Evolutionary conservation across 495 filamentous ascomycete genomes (phyloP).

Genomic region (Podospora appendiculata): DNA sequence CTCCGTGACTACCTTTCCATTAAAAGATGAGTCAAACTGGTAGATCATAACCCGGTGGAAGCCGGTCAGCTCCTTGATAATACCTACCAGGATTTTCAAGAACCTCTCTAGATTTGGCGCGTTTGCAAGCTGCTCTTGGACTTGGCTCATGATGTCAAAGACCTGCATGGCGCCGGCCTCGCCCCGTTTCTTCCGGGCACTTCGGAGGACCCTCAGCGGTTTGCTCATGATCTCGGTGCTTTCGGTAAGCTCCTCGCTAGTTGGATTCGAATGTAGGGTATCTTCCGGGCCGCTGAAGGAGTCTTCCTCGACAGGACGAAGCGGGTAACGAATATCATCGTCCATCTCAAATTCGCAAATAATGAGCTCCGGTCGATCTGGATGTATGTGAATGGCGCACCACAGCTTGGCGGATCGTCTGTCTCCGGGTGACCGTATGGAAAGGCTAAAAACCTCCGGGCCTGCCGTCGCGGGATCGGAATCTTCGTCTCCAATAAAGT

Average conservation of each 20-base stretch:
- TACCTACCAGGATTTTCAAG: slow-evolving; percentile 67
- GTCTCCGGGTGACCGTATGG: slow-evolving; percentile 48
- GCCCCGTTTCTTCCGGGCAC: slow-evolving; percentile 65
- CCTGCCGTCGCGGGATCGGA: slow-evolving; percentile 64
- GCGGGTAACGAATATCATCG: slow-evolving; percentile 66
- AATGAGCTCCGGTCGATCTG: slow-evolving; percentile 56
- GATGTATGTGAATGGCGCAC: slow-evolving; percentile 78
- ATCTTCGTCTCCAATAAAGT: slow-evolving; percentile 77
- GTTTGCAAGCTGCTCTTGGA: slow-evolving; percentile 67
- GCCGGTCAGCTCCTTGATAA: slow-evolving; percentile 79
- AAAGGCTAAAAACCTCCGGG: slow-evolving; percentile 79
- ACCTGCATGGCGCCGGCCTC: slow-evolving; percentile 91
- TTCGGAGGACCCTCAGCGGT: slow-evolving; percentile 73
- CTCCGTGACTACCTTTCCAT: slow-evolving; percentile 82
- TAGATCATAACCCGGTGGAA: slow-evolving; percentile 94
- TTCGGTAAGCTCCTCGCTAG: slow-evolving; percentile 61
- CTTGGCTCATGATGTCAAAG: slow-evolving; percentile 85
- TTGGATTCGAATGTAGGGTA: slow-evolving; percentile 62
- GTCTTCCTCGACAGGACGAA: slow-evolving; percentile 49
- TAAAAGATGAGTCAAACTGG: slow-evolving; percentile 78
- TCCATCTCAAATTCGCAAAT: slow-evolving; percentile 93
- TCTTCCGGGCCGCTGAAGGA: slow-evolving; percentile 60
- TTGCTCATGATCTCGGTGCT: slow-evolving; percentile 67
- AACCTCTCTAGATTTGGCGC: slow-evolving; percentile 61
- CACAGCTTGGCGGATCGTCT: slow-evolving; percentile 58